phyloP scores from a whole-genome alignment of 202 grass and related monocot species.

The Schoenoplectus triqueter region DNA sequence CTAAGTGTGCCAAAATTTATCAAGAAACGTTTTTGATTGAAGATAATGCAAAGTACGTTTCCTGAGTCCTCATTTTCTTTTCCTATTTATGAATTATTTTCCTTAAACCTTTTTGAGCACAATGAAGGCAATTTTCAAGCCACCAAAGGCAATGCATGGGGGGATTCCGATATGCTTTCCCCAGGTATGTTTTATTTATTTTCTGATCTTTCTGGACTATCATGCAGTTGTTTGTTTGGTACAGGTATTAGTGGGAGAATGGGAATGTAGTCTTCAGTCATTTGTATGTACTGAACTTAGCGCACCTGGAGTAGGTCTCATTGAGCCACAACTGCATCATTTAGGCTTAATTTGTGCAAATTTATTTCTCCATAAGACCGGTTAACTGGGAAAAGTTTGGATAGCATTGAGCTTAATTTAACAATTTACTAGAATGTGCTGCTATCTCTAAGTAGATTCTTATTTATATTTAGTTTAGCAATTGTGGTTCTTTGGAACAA shows the following conservation, averaged over 20 bases:
- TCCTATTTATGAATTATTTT: constrained; percentile 35
- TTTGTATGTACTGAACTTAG: background rate
- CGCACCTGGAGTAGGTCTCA: constrained; percentile 1
- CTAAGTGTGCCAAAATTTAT: background rate
- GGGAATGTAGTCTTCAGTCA: background rate
- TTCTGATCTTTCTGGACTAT: background rate
- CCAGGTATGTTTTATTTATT: constrained; percentile 52
- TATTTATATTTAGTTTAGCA: constrained; percentile 62
- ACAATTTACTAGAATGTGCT: background rate
- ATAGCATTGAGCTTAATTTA: background rate
- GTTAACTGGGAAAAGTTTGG: background rate
- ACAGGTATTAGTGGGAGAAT: background rate
- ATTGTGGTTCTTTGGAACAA: constrained; percentile 72
- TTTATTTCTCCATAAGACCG: background rate
- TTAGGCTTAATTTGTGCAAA: background rate
- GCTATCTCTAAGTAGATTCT: constrained; percentile 18
- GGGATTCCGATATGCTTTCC: constrained; percentile 96
- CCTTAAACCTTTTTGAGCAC: constrained; percentile 34
- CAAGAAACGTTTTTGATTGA: background rate
- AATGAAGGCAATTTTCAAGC: constrained; percentile 84
- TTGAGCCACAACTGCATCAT: background rate
- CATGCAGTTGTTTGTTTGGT: background rate
- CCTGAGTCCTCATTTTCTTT: background rate
- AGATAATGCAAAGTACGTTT: background rate
- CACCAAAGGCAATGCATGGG: constrained; percentile 82